Evolutionary conservation across 2,329 filamentous ascomycete species (phyloP), one percentile per base, ranked within the genome.

Genomic region (Sarocladium kiliense): DNA sequence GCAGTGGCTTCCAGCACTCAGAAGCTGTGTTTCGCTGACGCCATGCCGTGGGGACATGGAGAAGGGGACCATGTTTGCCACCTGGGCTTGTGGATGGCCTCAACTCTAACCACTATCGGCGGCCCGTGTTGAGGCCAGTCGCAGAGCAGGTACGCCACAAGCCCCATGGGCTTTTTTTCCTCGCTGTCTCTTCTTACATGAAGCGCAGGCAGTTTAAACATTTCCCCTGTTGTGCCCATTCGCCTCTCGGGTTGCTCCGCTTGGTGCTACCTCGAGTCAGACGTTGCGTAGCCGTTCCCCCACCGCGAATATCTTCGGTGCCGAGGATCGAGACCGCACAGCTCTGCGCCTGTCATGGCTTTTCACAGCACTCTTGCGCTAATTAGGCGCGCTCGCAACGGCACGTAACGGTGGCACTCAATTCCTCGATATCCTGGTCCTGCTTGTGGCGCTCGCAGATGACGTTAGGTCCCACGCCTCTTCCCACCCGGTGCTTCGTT

Each of bases 221-320:
- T 30, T 49, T 49, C 23, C 25, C 44, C 12, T 49, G 25, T 32
- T 30, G 5, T 49, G 44, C 26, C n/a, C 9, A 30, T n/a, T 49
- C 14, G 44, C 18, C 36, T 21, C 26, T 49, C 44, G 44, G 44
- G 26, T 32, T 18, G 23, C 44, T 30, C 44, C 44, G 44, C 18
- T 44, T 6, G 39, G 6, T 23, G 19, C 7, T 19, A n/a, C 9
- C 12, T 36, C 30, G 30, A 51, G 47, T 36, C 47, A 47, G 25
- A 10, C 19, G 39, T 3, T 5, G 12, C 3, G 9, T 16, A 27
- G 14, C 44, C 27, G 3, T 7, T n/a, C 23, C 47, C 14, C 47
- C 27, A 36, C 47, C 32, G 18, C 47, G 47, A 36, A 34, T 10
- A 34, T 34, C 23, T 51, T 51, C 47, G 47, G 47, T 51, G 47